phyloP scores from a whole-genome alignment of 305 asterid species.

The Plantago coronopus region DNA sequence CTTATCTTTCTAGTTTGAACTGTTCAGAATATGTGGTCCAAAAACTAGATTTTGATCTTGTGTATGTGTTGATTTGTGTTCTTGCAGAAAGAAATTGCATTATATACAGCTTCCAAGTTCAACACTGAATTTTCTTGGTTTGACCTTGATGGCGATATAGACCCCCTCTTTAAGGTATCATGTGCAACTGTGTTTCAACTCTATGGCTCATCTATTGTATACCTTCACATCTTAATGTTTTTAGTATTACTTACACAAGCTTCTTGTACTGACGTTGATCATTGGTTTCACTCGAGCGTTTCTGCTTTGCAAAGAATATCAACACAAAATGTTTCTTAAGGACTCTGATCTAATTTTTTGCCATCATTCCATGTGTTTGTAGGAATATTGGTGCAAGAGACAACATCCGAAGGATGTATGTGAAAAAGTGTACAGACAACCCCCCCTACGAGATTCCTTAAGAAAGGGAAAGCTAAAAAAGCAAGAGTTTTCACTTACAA shows the following conservation, averaged over 20 bases:
- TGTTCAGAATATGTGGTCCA: background rate
- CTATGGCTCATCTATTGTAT: slow-evolving; percentile 6
- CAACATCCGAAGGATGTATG: slow-evolving; percentile 94
- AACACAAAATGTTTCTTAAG: slow-evolving; percentile 7
- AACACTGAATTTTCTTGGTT: slow-evolving; percentile 95
- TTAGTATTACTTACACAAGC: background rate
- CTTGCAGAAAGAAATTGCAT: slow-evolving; percentile 97
- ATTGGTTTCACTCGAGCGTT: no score
- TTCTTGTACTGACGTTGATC: no score
- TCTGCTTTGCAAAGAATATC: background rate
- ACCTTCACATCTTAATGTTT: background rate
- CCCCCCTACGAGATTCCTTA: slow-evolving; percentile 86
- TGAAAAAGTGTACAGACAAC: slow-evolving; percentile 96
- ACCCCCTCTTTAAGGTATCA: slow-evolving; percentile 94
- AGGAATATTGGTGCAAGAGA: slow-evolving; percentile 99
- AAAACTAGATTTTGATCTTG: background rate
- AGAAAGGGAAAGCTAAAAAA: slow-evolving; percentile 91
- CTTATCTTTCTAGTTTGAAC: background rate
- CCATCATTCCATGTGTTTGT: slow-evolving; percentile 15
- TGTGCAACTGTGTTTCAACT: slow-evolving; percentile 14
- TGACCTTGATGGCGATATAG: slow-evolving; percentile 97
- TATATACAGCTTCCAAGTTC: slow-evolving; percentile 92
- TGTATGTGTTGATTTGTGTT: slow-evolving; percentile 17
- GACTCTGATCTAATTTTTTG: slow-evolving; percentile 16
- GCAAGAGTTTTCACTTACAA: slow-evolving; percentile 72